Conservation (phyloP, 345 rosid species). For the Lepidium didymum region DNA sequence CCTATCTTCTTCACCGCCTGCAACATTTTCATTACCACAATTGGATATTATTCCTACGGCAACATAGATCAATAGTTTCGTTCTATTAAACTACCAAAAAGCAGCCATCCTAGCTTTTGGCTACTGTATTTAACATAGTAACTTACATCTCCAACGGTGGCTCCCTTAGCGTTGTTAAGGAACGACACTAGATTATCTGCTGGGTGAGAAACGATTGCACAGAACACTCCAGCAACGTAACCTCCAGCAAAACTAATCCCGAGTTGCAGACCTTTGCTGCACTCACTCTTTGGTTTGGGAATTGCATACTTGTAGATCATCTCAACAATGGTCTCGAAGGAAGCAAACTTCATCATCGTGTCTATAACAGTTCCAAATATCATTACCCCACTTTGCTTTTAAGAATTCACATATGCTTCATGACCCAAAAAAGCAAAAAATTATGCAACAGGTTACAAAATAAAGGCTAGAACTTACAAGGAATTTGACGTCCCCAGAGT, state of each 20-base stretch:
- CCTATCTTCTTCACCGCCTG: constrained; percentile 99
- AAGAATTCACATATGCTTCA: neutral
- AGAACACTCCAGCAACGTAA: constrained; percentile 83
- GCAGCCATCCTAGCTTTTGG: neutral
- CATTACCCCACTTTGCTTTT: neutral
- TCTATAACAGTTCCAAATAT: constrained; percentile 41
- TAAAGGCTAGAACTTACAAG: constrained; percentile 53
- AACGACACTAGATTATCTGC: constrained; percentile 95
- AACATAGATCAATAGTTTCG: neutral
- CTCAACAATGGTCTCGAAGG: constrained; percentile 92
- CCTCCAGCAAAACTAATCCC: constrained; percentile 96
- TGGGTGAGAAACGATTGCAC: constrained; percentile 88
- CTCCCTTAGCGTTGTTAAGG: constrained; percentile 98
- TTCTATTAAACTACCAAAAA: neutral
- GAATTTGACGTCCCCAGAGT: constrained; percentile 99
- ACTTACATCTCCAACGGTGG: constrained; percentile 94
- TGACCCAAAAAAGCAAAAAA: neutral
- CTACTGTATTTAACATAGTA: neutral
- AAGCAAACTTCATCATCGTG: constrained; percentile 99
- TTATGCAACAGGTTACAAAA: neutral
- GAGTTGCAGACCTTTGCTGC: constrained; percentile 83
- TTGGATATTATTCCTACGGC: neutral
- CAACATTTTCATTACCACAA: constrained; percentile 6
- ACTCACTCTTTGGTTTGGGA: constrained; percentile 76
- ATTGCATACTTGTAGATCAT: constrained; percentile 73